Evolutionary conservation across 495 filamentous ascomycete genomes (phyloP).

Genomic region (Cryomyces minteri): DNA sequence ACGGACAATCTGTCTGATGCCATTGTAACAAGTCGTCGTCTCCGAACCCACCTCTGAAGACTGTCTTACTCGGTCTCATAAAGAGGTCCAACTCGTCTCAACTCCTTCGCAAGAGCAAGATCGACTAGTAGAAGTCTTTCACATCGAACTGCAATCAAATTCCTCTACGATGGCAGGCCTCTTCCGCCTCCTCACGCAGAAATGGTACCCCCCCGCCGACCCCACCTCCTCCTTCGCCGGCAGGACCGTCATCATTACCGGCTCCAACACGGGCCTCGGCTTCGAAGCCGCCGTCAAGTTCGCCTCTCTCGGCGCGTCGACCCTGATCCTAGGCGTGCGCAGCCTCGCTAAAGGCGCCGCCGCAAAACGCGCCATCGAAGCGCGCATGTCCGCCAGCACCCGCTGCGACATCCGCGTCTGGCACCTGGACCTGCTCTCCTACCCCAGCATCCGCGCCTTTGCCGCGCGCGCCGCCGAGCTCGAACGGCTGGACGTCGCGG

Average conservation of each 20-base stretch:
- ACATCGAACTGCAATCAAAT: too few relatives aligned
- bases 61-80: too few relatives aligned
- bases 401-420: conserved; percentile 4
- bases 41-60: too few relatives aligned
- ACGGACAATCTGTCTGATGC: too few relatives aligned
- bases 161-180: too few relatives aligned
- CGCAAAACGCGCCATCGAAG: conserved; percentile 3
- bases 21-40: too few relatives aligned
- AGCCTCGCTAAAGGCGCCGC: conserved; percentile 2
- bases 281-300: conserved; percentile 7
- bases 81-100: too few relatives aligned
- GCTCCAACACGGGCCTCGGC: conserved; percentile 6
- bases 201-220: background rate
- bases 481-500: conserved; percentile 7
- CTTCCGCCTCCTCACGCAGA: too few relatives aligned
- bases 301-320: background rate
- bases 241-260: conserved; percentile 6
- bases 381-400: background rate
- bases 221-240: conserved; percentile 1
- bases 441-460: conserved; percentile 10
- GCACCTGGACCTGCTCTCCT: conserved; percentile 11
- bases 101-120: too few relatives aligned
- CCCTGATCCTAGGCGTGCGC: conserved; percentile 6
- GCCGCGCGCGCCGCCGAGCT: conserved; percentile 4
- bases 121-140: too few relatives aligned